Conservation (phyloP, 257 asterid genomes). For the Nicotiana tomentosiformis region DNA sequence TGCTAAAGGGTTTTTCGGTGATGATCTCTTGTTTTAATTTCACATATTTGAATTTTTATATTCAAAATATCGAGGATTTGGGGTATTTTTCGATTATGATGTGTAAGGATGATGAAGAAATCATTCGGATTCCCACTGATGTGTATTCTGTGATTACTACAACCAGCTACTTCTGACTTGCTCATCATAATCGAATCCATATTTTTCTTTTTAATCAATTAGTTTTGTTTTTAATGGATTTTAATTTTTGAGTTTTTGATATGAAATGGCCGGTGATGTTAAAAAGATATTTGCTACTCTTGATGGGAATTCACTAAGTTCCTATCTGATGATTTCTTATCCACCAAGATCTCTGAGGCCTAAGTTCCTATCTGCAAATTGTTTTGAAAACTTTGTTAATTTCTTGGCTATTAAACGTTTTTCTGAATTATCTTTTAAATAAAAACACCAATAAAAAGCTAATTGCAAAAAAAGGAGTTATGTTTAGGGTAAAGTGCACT, state of each 20-base stretch:
- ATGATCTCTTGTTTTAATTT: background rate
- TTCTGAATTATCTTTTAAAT: no score
- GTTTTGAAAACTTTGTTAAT: no score
- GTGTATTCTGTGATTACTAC: slow-evolving; percentile 23
- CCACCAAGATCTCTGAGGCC: slow-evolving; percentile 87
- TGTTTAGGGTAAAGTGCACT: no score
- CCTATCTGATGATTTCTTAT: slow-evolving; percentile 38
- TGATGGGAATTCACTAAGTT: slow-evolving; percentile 32
- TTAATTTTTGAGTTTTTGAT: background rate
- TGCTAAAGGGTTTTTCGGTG: slow-evolving; percentile 28
- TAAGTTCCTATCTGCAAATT: no score
- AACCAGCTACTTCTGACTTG: slow-evolving; percentile 73
- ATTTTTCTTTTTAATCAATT: background rate
- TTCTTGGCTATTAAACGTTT: no score
- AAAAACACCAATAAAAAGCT: no score
- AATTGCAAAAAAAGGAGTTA: no score
- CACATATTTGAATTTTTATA: background rate
- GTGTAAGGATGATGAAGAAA: slow-evolving; percentile 51
- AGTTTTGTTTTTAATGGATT: background rate
- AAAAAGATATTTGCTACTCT: slow-evolving; percentile 67
- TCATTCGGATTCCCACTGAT: slow-evolving; percentile 76
- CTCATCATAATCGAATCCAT: background rate
- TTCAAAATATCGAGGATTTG: background rate
- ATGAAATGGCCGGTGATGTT: slow-evolving; percentile 39
- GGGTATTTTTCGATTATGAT: background rate